These are phyloP conservation scores for Rhizopus stolonifer DNA, from an alignment of 371 early-diverging fungal species.

Conservation along the genomic window DNA sequence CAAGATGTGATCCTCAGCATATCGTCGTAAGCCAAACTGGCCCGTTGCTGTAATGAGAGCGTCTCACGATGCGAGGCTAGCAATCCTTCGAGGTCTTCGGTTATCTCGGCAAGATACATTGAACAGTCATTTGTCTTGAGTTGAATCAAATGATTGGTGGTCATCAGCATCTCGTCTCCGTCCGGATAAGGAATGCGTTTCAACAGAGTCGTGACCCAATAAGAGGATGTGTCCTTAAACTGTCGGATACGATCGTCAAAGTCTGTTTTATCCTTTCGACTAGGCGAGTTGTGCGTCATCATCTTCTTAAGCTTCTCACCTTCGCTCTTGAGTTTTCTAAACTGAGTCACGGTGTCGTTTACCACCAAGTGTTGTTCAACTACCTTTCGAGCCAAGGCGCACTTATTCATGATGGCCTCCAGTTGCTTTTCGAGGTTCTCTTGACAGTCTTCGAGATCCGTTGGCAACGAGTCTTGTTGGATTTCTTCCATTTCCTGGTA, in stretches of 20 bases:
- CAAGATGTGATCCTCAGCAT: slow-evolving; percentile 35
- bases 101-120: slow-evolving; percentile 26
- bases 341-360: slow-evolving; percentile 22
- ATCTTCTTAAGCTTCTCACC: slow-evolving; percentile 36
- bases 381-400: slow-evolving; percentile 26
- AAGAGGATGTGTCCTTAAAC: slow-evolving; percentile 38
- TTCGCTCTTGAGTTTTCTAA: slow-evolving; percentile 21
- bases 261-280: background rate
- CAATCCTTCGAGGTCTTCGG: slow-evolving; percentile 35
- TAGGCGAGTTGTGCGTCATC: slow-evolving; percentile 16
- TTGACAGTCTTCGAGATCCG: slow-evolving; percentile 32
- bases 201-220: slow-evolving; percentile 31
- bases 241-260: slow-evolving; percentile 25
- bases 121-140: slow-evolving; percentile 23
- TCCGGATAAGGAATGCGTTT: slow-evolving; percentile 34
- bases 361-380: slow-evolving; percentile 39
- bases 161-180: slow-evolving; percentile 22
- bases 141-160: slow-evolving; percentile 16
- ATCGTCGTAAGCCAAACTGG: slow-evolving; percentile 41
- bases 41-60: slow-evolving; percentile 40
- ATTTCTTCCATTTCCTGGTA: slow-evolving; percentile 40
- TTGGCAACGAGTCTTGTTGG: slow-evolving; percentile 20
- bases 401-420: slow-evolving; percentile 23
- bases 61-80: slow-evolving; percentile 36
- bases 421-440: slow-evolving; percentile 28